phyloP scores from a whole-genome alignment of 2,329 filamentous ascomycete genomes.

The Graphiopsis chlorocephala region DNA sequence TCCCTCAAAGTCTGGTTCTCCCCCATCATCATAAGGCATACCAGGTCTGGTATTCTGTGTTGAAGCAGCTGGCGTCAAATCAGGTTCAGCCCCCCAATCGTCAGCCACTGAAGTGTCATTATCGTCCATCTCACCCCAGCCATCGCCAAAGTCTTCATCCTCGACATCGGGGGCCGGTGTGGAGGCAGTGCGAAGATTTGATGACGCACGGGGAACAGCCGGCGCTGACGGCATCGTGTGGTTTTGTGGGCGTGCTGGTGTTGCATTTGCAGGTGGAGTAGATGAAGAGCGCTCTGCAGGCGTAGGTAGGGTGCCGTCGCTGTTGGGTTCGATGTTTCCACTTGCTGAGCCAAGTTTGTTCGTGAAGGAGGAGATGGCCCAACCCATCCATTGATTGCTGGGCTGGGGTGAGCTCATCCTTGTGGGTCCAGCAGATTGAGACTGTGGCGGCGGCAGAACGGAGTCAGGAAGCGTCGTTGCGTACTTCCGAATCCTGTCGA shows the following conservation, averaged over 20 bases:
- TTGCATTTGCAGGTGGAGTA: constrained; percentile 42
- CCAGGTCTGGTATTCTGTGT: constrained; percentile 26
- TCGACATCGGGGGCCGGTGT: constrained; percentile 31
- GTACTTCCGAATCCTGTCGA: constrained; percentile 78
- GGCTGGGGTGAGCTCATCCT: constrained; percentile 76
- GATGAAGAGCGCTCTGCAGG: constrained; percentile 47
- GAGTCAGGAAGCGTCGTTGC: constrained; percentile 76
- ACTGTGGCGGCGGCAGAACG: constrained; percentile 64
- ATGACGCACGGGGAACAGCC: constrained; percentile 30
- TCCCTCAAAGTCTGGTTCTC: constrained; percentile 91
- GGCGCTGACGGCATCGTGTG: constrained; percentile 28
- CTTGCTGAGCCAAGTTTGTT: constrained; percentile 84
- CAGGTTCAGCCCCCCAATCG: constrained; percentile 11
- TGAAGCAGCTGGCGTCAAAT: constrained; percentile 22
- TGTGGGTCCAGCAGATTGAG: constrained; percentile 47
- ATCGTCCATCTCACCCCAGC: constrained; percentile 67
- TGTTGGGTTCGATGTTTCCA: constrained; percentile 73
- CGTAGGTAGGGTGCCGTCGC: constrained; percentile 48
- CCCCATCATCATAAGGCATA: constrained; percentile 70
- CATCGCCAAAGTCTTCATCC: constrained; percentile 62
- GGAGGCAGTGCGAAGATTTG: constrained; percentile 24
- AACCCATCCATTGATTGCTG: constrained; percentile 75
- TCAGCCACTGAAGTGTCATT: constrained; percentile 35
- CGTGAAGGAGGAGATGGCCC: constrained; percentile 98
- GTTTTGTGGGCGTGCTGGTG: constrained; percentile 34